A percentile compares a stretch with the other conserved stretches of the same genome.
phyloP scores from a whole-genome alignment of 2,329 filamentous ascomycete species.

The Aspergillus luchuensis region DNA sequence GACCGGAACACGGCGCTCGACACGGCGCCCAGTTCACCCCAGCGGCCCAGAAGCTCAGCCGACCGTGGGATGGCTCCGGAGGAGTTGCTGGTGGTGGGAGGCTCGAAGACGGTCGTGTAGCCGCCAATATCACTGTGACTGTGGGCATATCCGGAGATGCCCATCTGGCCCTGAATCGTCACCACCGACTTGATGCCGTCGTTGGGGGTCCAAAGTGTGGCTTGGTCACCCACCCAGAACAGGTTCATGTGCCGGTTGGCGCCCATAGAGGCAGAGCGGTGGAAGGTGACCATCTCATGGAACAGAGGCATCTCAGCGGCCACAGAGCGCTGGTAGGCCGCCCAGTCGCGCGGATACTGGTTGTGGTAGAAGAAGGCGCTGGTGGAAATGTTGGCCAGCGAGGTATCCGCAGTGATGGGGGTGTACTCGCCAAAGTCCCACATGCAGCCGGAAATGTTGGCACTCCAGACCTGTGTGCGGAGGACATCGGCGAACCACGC shows the following conservation, averaged over 20 bases:
- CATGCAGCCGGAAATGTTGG: constrained; percentile 39
- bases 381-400: constrained; percentile 32
- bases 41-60: constrained; percentile 16
- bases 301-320: no score
- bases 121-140: constrained; percentile 41
- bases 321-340: no score
- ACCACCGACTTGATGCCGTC: no score
- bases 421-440: constrained; percentile 43
- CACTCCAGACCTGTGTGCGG: constrained; percentile 14
- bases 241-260: no score
- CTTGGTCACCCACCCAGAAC: no score
- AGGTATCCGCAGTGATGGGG: constrained; percentile 30
- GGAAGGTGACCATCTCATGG: no score
- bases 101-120: constrained; percentile 37
- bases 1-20: no score
- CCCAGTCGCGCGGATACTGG: no score
- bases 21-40: no score
- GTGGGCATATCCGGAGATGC: constrained; percentile 38
- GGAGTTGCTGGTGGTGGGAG: constrained; percentile 1
- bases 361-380: no score
- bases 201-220: no score
- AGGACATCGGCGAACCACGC: constrained; percentile 39
- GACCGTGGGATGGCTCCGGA: constrained; percentile 37
- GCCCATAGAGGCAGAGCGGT: no score
- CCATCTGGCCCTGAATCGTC: constrained; percentile 25